These are phyloP conservation scores for Crithidia sp. DNA, from an alignment of 208 protist species.

Conservation along the genomic window DNA sequence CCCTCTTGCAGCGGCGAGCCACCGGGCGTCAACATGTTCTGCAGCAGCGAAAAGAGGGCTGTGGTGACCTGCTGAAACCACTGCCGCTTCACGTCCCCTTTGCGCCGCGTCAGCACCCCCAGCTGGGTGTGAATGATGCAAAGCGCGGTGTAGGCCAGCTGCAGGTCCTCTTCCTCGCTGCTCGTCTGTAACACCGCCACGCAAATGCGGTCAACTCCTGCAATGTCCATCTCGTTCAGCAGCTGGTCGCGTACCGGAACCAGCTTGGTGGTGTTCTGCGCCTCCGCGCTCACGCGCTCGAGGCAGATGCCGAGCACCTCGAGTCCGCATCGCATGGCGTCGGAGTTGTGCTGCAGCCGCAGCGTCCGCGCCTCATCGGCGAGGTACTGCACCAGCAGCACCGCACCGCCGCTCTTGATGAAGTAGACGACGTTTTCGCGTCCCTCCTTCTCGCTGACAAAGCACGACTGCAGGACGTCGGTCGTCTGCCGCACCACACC, in stretches of 20 bases:
- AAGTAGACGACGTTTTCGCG: conserved; percentile 64
- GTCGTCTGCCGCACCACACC: conserved; percentile 43
- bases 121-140: conserved; percentile 59
- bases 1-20: conserved; percentile 31
- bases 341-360: conserved; percentile 42
- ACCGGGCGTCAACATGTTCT: conserved; percentile 74
- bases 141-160: conserved; percentile 64
- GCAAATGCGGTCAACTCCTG: conserved; percentile 68
- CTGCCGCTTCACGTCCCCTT: conserved; percentile 43
- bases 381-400: conserved; percentile 48
- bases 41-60: conserved; percentile 72
- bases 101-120: conserved; percentile 49
- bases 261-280: conserved; percentile 42
- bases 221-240: conserved; percentile 64
- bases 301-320: conserved; percentile 59
- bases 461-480: conserved; percentile 50
- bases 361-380: conserved; percentile 65
- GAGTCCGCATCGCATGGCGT: conserved; percentile 47
- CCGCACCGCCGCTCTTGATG: conserved; percentile 60
- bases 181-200: conserved; percentile 58
- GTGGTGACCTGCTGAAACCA: conserved; percentile 62
- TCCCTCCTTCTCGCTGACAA: conserved; percentile 60
- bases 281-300: conserved; percentile 50
- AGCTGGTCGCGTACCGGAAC: conserved; percentile 62
- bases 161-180: conserved; percentile 53